Conservation (phyloP, 2,329 filamentous ascomycete genomes). For the Colletotrichum eleusines region DNA sequence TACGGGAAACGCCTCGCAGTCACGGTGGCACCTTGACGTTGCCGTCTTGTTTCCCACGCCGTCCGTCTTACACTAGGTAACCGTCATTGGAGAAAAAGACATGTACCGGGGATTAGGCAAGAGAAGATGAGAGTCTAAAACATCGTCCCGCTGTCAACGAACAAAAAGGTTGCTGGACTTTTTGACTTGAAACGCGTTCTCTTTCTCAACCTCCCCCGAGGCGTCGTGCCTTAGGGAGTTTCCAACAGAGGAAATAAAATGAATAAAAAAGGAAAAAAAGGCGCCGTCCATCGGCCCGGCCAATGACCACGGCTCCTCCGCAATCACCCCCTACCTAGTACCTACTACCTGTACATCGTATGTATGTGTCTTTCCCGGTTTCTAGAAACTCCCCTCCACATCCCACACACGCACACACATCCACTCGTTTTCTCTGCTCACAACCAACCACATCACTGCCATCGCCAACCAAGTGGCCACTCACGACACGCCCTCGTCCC, state of each 20-base stretch:
- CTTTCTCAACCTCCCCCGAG: neutral
- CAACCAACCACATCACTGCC: conserved; percentile 1
- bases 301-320: conserved; percentile 32
- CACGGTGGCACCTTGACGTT: neutral
- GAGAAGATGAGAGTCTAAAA: neutral
- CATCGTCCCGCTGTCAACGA: neutral
- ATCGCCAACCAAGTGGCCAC: conserved; percentile 17
- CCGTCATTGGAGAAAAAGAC: neutral
- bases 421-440: conserved; percentile 6
- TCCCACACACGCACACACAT: conserved; percentile 23
- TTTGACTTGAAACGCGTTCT: neutral
- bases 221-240: too few relatives aligned
- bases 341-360: too few relatives aligned
- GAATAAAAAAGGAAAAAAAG: neutral
- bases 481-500: conserved; percentile 6
- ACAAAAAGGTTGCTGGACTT: too few relatives aligned
- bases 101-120: conserved; percentile 6
- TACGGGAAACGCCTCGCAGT: neutral
- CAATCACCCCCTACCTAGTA: conserved; percentile 16
- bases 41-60: neutral
- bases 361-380: conserved; percentile 30
- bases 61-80: too few relatives aligned
- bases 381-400: conserved; percentile 37
- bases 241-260: neutral
- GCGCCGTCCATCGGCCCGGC: conserved; percentile 26